phyloP scores from a whole-genome alignment of 2,329 filamentous ascomycete species.

The Diaporthe batatas region DNA sequence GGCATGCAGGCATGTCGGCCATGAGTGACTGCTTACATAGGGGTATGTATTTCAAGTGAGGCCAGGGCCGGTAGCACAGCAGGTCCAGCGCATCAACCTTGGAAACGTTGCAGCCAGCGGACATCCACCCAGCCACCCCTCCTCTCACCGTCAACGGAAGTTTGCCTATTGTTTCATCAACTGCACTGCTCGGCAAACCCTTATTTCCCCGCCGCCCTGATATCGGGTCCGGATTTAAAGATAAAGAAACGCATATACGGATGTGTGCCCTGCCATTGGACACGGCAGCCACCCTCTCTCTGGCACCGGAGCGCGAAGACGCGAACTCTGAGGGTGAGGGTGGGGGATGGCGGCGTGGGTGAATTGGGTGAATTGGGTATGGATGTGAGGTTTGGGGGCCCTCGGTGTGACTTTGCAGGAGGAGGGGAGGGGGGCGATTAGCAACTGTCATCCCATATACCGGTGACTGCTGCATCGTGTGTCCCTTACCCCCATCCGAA shows the following conservation, averaged over 20 bases:
- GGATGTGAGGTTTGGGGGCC: slow-evolving; percentile 22
- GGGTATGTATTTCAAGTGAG: neutral
- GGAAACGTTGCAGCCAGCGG: neutral
- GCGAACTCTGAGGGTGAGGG: neutral
- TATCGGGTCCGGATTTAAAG: neutral
- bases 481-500: slow-evolving; percentile 10
- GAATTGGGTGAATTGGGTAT: neutral
- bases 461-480: neutral
- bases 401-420: neutral
- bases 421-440: neutral
- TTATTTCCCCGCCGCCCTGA: neutral
- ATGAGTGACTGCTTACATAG: neutral
- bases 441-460: slow-evolving; percentile 13
- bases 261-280: neutral
- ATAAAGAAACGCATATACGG: neutral
- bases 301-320: neutral
- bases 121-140: slow-evolving; percentile 8
- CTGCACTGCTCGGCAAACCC: neutral
- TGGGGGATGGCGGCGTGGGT: neutral
- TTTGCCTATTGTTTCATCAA: neutral
- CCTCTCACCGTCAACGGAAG: too few relatives aligned
- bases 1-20: too few relatives aligned
- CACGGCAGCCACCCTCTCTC: neutral
- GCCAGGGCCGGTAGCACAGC: neutral
- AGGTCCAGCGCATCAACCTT: neutral